phyloP scores from a whole-genome alignment of 768 basidiomycete genomes.

The Termitomyces sp. region DNA sequence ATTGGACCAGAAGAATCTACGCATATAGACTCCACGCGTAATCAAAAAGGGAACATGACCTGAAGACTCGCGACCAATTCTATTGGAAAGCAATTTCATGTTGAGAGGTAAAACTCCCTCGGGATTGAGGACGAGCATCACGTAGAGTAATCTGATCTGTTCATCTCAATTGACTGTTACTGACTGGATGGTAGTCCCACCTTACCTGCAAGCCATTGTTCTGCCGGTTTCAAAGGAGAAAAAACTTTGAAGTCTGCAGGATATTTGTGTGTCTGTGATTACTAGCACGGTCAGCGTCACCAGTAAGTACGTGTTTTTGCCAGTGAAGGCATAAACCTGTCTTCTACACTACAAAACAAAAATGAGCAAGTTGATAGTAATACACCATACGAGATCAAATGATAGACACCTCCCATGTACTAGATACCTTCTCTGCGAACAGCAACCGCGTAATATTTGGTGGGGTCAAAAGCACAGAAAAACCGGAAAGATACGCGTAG shows the following conservation, averaged over 20 bases:
- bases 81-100: not conserved
- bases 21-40: too few species aligned
- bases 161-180: not conserved
- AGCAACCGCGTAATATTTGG: slow-evolving; percentile 60
- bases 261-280: slow-evolving; percentile 50
- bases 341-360: slow-evolving; percentile 38
- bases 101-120: too few species aligned
- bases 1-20: not conserved
- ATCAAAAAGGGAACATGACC: not conserved
- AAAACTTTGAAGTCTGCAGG: slow-evolving; percentile 57
- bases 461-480: too few species aligned
- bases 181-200: not conserved
- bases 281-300: not conserved
- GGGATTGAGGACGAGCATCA: not conserved
- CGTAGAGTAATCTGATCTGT: not conserved
- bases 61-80: not conserved
- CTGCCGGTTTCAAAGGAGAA: slow-evolving; percentile 33
- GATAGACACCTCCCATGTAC: slow-evolving; percentile 51
- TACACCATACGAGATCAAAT: not conserved
- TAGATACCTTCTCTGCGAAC: slow-evolving; percentile 55
- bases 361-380: not conserved
- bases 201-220: slow-evolving; percentile 44
- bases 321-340: slow-evolving; percentile 31
- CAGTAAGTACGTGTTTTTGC: too few species aligned
- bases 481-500: too few species aligned